phyloP scores from a whole-genome alignment of 148 eudicot species.

The Drosera capensis region DNA sequence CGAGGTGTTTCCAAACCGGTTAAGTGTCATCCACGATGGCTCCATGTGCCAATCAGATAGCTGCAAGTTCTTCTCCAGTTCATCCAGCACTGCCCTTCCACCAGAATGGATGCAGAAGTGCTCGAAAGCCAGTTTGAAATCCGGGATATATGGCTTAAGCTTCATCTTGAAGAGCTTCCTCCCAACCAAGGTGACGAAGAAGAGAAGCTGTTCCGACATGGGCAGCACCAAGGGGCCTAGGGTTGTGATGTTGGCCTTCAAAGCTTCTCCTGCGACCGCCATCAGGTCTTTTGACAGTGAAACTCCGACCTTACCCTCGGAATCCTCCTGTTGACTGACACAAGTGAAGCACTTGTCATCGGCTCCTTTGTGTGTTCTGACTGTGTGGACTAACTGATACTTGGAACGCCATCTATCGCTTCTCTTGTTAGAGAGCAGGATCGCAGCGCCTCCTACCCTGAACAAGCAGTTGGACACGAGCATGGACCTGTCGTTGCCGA shows the following conservation, averaged over 20 bases:
- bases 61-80: constrained; percentile 2
- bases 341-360: constrained; percentile 1
- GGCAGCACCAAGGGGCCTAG: neutral
- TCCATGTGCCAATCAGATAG: constrained; percentile 1
- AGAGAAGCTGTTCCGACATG: neutral
- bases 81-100: constrained; percentile 1
- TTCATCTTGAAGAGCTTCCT: constrained; percentile 2
- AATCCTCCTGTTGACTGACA: neutral
- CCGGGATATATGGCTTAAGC: neutral
- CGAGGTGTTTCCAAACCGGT: neutral
- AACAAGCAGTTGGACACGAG: constrained; percentile 1
- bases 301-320: neutral
- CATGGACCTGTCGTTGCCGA: constrained; percentile 1
- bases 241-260: neutral
- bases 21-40: neutral
- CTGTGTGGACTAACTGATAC: neutral
- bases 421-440: neutral
- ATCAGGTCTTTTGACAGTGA: neutral
- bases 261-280: neutral
- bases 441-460: neutral
- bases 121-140: neutral
- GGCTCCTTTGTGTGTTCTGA: neutral
- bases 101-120: constrained; percentile 1
- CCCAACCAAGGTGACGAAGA: neutral
- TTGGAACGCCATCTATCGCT: neutral